These are phyloP conservation scores for Coniochaeta sp. DNA, from an alignment of 2,329 filamentous ascomycete genomes.

Conservation along the genomic window DNA sequence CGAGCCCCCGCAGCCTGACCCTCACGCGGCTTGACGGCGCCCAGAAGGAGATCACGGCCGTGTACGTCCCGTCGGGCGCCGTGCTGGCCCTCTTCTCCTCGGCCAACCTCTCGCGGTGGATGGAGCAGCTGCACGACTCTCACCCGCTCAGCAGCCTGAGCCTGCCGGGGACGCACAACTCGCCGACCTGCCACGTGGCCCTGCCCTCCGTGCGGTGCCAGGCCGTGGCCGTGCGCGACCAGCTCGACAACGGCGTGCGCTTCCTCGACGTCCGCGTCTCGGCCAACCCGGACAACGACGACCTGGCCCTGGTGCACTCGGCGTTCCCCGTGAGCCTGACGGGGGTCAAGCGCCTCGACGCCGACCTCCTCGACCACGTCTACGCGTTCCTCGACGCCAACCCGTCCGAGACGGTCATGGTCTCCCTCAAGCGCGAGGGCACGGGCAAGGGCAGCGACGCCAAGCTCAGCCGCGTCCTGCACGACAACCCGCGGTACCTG, in stretches of 20 bases:
- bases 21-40: constrained; percentile 47
- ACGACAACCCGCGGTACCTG: constrained; percentile 68
- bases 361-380: constrained; percentile 61
- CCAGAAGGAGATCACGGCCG: constrained; percentile 51
- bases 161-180: constrained; percentile 94
- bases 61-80: constrained; percentile 53
- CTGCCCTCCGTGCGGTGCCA: constrained; percentile 93
- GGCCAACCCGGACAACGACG: constrained; percentile 15
- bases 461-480: constrained; percentile 55
- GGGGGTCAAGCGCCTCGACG: constrained; percentile 66
- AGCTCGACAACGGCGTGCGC: constrained; percentile 83
- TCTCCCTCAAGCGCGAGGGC: constrained; percentile 89
- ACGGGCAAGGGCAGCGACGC: constrained; percentile 72
- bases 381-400: constrained; percentile 71
- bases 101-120: constrained; percentile 67
- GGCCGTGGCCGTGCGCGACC: constrained; percentile 65
- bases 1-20: constrained; percentile 49
- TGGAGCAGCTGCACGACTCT: constrained; percentile 65
- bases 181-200: constrained; percentile 75
- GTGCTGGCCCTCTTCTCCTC: constrained; percentile 63
- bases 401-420: constrained; percentile 73
- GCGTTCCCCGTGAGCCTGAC: constrained; percentile 83
- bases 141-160: constrained; percentile 73
- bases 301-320: constrained; percentile 78
- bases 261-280: constrained; percentile 85